phyloP scores from a whole-genome alignment of 2,329 filamentous ascomycete species.

The Fusarium subglutinans region DNA sequence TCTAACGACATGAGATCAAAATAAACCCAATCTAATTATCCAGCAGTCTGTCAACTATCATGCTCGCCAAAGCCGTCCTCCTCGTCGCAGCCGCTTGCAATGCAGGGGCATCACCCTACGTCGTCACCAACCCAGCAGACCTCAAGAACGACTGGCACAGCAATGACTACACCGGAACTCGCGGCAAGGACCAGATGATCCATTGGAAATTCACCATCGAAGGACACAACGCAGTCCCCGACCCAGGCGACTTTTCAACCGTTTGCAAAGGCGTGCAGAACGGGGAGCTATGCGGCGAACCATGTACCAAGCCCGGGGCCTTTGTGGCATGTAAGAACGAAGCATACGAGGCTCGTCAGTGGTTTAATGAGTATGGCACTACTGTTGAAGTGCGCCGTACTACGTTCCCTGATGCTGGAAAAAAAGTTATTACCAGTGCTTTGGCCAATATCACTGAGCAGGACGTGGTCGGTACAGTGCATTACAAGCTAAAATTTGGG shows the following conservation, averaged over 20 bases:
- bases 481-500: background rate
- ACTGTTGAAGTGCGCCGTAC: background rate
- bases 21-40: accelerated
- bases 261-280: background rate
- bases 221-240: background rate
- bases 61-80: background rate
- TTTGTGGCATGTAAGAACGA: background rate
- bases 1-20: accelerated
- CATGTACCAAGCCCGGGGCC: background rate
- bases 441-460: background rate
- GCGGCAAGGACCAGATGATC: background rate
- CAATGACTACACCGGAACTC: background rate
- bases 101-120: background rate
- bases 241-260: background rate
- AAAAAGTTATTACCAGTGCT: background rate
- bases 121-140: background rate
- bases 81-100: background rate
- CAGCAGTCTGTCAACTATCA: background rate
- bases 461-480: background rate
- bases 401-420: background rate
- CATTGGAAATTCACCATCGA: background rate
- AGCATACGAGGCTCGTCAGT: background rate
- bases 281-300: background rate
- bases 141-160: background rate
- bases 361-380: background rate